Conservation (phyloP, 1,284 basidiomycete species). For the Trichosporon coremiiforme region DNA sequence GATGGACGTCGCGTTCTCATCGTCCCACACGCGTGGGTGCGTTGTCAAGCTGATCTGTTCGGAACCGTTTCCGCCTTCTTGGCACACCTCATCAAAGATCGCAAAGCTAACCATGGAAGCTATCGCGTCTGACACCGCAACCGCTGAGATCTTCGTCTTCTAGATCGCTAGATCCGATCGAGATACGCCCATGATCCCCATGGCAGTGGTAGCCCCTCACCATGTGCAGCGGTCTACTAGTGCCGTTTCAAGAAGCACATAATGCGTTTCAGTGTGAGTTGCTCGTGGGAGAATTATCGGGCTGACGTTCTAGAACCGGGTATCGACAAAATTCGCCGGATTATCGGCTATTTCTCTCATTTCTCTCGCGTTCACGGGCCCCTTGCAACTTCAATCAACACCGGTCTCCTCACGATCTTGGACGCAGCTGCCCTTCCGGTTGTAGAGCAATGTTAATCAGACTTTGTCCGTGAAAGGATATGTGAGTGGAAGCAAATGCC, state of each 20-base stretch:
- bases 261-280: neutral
- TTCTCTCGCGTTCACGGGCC: no score
- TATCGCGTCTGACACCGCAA: neutral
- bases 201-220: no score
- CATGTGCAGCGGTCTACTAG: neutral
- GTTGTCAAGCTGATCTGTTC: constrained; percentile 2
- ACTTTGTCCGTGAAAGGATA: no score
- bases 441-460: no score
- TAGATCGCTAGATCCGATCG: no score
- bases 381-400: no score
- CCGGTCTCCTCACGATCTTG: no score
- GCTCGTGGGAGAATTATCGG: neutral
- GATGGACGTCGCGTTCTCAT: neutral
- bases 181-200: no score
- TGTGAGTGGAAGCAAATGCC: neutral
- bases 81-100: neutral
- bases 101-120: neutral
- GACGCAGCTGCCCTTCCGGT: no score
- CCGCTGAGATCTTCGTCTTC: no score
- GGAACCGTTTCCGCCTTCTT: neutral
- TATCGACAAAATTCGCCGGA: neutral
- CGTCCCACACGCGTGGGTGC: neutral
- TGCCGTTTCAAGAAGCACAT: neutral
- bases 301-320: neutral
- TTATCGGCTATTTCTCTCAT: neutral